Evolutionary conservation across 257 asterid genomes (phyloP).

Genomic region (Leptodermis oblonga): DNA sequence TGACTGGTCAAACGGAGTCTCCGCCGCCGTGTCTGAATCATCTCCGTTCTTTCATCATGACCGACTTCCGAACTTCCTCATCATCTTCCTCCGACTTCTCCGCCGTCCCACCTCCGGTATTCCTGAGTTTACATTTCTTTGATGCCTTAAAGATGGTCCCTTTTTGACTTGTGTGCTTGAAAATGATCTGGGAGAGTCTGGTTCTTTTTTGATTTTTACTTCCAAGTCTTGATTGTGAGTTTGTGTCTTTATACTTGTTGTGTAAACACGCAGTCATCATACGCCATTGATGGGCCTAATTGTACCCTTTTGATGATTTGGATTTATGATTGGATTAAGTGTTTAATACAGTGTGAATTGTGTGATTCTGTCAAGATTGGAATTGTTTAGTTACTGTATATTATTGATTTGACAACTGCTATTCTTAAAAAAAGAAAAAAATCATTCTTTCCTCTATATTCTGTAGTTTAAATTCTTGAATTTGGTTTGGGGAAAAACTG

Average conservation of each 20-base stretch:
- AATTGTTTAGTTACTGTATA: not conserved
- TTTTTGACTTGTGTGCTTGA: not conserved
- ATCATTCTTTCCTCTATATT: not conserved
- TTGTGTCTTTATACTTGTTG: constrained; percentile 6
- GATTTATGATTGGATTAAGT: constrained; percentile 3
- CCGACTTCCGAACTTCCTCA: constrained; percentile 24
- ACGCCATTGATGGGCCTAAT: not conserved
- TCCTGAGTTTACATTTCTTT: not conserved
- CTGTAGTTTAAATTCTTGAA: not conserved
- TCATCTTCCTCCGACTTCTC: constrained; percentile 33
- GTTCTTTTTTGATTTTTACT: not conserved
- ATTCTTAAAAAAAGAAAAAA: not conserved
- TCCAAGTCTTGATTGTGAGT: not conserved
- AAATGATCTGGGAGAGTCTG: not conserved
- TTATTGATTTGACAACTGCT: not conserved
- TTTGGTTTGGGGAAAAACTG: not conserved
- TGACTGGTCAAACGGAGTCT: not conserved
- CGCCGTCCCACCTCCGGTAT: constrained; percentile 22
- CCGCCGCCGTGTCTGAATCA: constrained; percentile 3
- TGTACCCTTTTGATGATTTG: not conserved
- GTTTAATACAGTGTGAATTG: not conserved
- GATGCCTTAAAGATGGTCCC: not conserved
- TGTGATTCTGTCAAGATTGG: not conserved
- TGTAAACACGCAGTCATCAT: not conserved
- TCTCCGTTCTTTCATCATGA: constrained; percentile 14